These are phyloP conservation scores for Lunasporangiospora selenospora DNA, from an alignment of 192 early-diverging fungal species.

Conservation along the genomic window DNA sequence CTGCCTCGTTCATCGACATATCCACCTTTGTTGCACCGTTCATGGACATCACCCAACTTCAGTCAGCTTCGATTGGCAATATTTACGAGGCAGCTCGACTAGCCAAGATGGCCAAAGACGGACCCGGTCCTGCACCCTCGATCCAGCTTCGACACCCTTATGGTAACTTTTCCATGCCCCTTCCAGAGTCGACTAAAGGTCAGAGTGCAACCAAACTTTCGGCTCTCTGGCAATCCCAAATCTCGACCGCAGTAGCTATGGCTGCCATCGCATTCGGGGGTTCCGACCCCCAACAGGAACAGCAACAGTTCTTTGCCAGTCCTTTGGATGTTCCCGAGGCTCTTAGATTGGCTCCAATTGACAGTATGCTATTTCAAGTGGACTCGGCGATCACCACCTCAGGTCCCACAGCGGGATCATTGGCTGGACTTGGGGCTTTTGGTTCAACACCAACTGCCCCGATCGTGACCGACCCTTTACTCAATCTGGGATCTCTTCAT, in stretches of 20 bases:
- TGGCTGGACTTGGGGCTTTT: conserved; percentile 18
- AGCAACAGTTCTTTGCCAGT: conserved; percentile 48
- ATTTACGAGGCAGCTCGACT: conserved; percentile 44
- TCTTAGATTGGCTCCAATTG: conserved; percentile 39
- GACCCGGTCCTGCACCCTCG: conserved; percentile 44
- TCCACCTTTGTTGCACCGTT: conserved; percentile 47
- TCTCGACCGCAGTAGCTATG: conserved; percentile 46
- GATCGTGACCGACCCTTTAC: conserved; percentile 19
- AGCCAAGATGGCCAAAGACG: conserved; percentile 45
- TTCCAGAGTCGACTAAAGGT: conserved; percentile 31
- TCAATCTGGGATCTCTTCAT: conserved; percentile 12
- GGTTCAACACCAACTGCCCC: no score
- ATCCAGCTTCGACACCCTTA: conserved; percentile 46
- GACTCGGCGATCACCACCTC: conserved; percentile 6
- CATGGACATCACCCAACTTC: conserved; percentile 40
- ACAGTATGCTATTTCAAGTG: conserved; percentile 30
- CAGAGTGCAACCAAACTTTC: conserved; percentile 37
- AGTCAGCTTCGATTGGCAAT: conserved; percentile 37
- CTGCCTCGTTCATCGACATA: conserved; percentile 44
- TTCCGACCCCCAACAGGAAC: conserved; percentile 42
- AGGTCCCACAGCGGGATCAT: no score
- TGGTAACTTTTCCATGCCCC: conserved; percentile 47
- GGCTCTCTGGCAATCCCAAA: conserved; percentile 44
- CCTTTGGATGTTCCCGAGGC: conserved; percentile 41
- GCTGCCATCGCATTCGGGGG: conserved; percentile 45